Base-by-base conservation (phyloP, 1,139 yeast genomes). In the Debaryomyces coudertii region DNA sequence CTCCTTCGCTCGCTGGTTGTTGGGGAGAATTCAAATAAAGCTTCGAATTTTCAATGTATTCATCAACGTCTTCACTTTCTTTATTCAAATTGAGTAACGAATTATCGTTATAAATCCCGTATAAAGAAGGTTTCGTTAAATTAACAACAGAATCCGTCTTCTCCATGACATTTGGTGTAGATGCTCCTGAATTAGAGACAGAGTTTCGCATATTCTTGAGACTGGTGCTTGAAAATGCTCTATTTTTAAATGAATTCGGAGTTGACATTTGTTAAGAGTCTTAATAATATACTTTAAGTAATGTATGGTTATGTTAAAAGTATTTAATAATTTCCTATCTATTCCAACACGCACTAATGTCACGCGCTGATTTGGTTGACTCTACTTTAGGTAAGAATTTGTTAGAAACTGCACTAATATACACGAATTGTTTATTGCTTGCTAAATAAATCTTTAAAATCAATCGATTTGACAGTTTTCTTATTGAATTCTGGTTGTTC, bases 71-170 rank as follows among this genome's bases (percentile, higher is more conserved):
- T n/a, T 57, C 62, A 11, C 53, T 61, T 28, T 70, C 74, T 43
- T 64, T 68, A 55, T 62, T 68, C 47, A 68, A 58, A 54, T 65
- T 65, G 44, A 67, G 57, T 24, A 66, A 61, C 27, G 75, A 69
- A 24, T 65, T 68, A 36, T 68, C 68, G 42, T 78, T 74, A 54
- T 74, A 80, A 41, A 79, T 73, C 5, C 78, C 70, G 56, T 75
- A 79, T 46, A 80, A 63, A 12, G 77, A 69, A 1, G 83, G 81
- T 43, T 72, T 71, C 25, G 82, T 77, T 47, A 79, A 66, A 51
- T 77, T 77, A 45, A 73, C 53, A 7, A 73, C 68, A 9, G 80
- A 74, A 48, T 72, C 79, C 2, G 76, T 69, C 47, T 71, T 71
- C 45, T 67, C 68, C 63, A 74, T 71, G 20, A 46, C 42, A 20